These are phyloP conservation scores for Rhizopus delemar DNA, from an alignment of 371 early-diverging fungal genomes.

Conservation along the genomic window DNA sequence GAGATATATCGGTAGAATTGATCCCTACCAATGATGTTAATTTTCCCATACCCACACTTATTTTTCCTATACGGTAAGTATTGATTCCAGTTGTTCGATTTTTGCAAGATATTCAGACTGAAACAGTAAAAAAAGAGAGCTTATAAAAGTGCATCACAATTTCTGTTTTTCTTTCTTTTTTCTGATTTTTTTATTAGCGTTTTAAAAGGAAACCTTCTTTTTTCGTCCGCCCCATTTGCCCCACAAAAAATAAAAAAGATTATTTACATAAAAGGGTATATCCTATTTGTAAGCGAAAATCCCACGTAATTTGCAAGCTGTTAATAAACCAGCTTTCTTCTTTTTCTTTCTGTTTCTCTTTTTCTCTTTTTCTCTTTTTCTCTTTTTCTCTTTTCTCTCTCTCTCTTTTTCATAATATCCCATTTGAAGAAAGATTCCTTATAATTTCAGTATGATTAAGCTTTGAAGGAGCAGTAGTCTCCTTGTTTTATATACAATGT, in stretches of 20 bases:
- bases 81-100: no score
- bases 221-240: neutral
- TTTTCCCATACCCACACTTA: slow-evolving; percentile 3
- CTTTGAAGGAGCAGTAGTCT: no score
- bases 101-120: no score
- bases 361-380: neutral
- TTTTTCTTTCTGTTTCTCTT: neutral
- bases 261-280: slow-evolving; percentile 4
- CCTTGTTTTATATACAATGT: no score
- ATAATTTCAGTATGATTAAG: no score
- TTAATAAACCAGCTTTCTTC: neutral
- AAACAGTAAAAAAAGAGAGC: neutral
- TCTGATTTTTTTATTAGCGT: no score
- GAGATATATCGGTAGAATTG: neutral
- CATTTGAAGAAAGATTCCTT: no score
- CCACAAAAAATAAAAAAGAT: neutral
- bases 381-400: no score
- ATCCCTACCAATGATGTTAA: neutral
- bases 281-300: slow-evolving; percentile 20
- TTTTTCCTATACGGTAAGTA: neutral
- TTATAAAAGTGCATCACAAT: neutral
- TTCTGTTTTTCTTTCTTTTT: neutral
- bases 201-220: no score
- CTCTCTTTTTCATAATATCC: no score
- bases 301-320: slow-evolving; percentile 9